Conservation (phyloP, 768 basidiomycete species). For the Suillus bovinus region DNA sequence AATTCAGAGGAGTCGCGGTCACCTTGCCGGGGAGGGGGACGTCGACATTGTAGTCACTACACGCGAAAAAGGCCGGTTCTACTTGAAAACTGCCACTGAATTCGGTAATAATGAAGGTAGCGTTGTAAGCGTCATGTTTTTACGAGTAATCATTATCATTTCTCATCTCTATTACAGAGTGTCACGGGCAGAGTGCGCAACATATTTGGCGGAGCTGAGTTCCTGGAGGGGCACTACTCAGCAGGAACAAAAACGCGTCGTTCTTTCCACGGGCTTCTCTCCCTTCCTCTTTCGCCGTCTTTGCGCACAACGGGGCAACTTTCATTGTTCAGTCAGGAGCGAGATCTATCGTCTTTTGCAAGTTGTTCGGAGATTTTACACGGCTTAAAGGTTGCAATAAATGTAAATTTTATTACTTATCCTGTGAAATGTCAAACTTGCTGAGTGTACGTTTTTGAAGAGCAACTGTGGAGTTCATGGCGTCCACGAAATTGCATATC, state of each 20-base stretch:
- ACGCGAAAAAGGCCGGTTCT: constrained; percentile 74
- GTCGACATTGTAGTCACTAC: constrained; percentile 82
- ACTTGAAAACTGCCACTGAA: constrained; percentile 83
- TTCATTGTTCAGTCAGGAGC: constrained; percentile 69
- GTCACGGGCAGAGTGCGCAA: constrained; percentile 83
- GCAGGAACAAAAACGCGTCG: constrained; percentile 86
- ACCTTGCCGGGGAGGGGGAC: constrained; percentile 55
- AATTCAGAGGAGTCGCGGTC: constrained; percentile 57
- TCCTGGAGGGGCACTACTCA: constrained; percentile 78
- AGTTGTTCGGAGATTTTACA: constrained; percentile 65
- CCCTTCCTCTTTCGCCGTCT: constrained; percentile 57
- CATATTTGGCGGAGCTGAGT: constrained; percentile 89
- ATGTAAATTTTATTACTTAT: constrained; percentile 67
- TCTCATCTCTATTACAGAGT: too few relatives aligned
- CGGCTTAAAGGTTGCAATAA: constrained; percentile 66
- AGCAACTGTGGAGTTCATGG: constrained; percentile 45
- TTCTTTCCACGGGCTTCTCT: constrained; percentile 72
- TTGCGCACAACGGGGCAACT: constrained; percentile 73
- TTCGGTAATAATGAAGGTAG: constrained; percentile 92
- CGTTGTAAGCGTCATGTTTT: constrained; percentile 59
- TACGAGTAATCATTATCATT: too few relatives aligned
- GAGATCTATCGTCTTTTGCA: constrained; percentile 80
- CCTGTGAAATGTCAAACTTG: constrained; percentile 7
- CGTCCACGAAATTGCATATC: constrained; percentile 81
- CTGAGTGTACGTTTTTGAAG: constrained; percentile 1